phyloP scores from a whole-genome alignment of 805 yeast genomes.

The Metschnikowia peoriensis region DNA sequence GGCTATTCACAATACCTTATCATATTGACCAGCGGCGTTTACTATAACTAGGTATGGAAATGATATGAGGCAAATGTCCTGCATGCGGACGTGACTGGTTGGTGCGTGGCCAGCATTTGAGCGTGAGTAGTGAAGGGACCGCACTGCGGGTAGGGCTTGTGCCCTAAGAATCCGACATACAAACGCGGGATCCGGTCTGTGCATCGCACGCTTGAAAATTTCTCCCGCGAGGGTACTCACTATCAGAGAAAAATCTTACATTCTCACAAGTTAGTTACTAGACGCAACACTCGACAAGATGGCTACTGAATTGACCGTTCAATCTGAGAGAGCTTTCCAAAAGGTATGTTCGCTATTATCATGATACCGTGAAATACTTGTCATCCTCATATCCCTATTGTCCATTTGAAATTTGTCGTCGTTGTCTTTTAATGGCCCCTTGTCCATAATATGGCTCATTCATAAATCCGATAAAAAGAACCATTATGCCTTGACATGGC shows the following conservation, averaged over 20 bases:
- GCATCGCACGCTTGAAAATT: conserved; percentile 22
- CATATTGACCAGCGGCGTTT: too few species aligned
- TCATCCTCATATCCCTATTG: neutral
- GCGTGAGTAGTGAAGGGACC: neutral
- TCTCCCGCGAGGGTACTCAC: conserved; percentile 19
- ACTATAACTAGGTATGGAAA: too few species aligned
- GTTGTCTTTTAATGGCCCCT: neutral
- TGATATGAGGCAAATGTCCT: neutral
- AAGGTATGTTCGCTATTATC: conserved; percentile 64
- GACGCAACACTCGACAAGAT: conserved; percentile 48
- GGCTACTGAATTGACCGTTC: conserved; percentile 99
- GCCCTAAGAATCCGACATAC: conserved; percentile 16
- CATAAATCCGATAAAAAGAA: too few species aligned
- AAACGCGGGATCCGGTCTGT: conserved; percentile 4
- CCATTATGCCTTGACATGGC: too few species aligned
- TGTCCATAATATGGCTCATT: too few species aligned
- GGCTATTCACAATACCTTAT: too few species aligned
- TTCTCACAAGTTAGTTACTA: conserved; percentile 13
- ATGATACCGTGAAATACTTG: neutral
- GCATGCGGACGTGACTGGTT: neutral
- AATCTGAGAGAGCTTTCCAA: conserved; percentile 99
- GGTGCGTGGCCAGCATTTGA: neutral
- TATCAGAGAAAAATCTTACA: conserved; percentile 16
- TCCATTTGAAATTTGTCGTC: neutral
- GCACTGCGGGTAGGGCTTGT: conserved; percentile 12